Evolutionary conservation across 768 basidiomycete genomes (phyloP).

Genomic region (Clathrus columnatus): DNA sequence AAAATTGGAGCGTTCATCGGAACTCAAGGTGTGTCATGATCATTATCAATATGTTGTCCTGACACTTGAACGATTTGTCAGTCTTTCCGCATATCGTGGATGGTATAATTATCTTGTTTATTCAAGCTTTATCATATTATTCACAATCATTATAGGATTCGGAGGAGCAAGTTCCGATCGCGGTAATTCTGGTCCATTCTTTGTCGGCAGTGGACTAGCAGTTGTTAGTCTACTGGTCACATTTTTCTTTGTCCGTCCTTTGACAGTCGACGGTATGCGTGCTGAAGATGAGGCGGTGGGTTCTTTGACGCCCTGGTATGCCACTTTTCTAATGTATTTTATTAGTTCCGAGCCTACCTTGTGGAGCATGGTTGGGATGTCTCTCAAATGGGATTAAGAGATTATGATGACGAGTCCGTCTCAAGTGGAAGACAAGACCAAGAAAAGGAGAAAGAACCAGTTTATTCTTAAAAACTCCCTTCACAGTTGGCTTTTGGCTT

Average conservation of each 20-base stretch:
- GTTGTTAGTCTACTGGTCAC: constrained; percentile 67
- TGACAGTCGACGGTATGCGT: constrained; percentile 69
- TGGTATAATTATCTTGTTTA: constrained; percentile 25
- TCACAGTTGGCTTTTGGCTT: too few relatives aligned
- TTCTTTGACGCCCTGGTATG: constrained; percentile 4
- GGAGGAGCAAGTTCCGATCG: constrained; percentile 40
- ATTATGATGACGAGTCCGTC: constrained; percentile 14
- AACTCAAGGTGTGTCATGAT: constrained; percentile 53
- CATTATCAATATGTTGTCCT: constrained; percentile 4
- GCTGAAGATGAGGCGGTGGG: constrained; percentile 61
- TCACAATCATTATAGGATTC: constrained; percentile 38
- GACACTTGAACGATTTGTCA: constrained; percentile 18
- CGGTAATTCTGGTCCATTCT: constrained; percentile 85
- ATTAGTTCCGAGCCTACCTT: constrained; percentile 75
- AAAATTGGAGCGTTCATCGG: constrained; percentile 80
- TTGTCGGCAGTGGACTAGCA: constrained; percentile 75
- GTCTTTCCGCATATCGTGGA: constrained; percentile 60
- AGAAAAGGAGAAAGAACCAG: not conserved
- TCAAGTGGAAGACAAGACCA: not conserved
- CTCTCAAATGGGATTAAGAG: constrained; percentile 52
- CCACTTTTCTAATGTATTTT: constrained; percentile 1
- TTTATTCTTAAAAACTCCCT: not conserved
- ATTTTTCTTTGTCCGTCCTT: constrained; percentile 63
- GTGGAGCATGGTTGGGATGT: constrained; percentile 74
- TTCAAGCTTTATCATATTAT: not conserved